phyloP scores from a whole-genome alignment of 1,284 basidiomycete species.

The Puccinia polysora region DNA sequence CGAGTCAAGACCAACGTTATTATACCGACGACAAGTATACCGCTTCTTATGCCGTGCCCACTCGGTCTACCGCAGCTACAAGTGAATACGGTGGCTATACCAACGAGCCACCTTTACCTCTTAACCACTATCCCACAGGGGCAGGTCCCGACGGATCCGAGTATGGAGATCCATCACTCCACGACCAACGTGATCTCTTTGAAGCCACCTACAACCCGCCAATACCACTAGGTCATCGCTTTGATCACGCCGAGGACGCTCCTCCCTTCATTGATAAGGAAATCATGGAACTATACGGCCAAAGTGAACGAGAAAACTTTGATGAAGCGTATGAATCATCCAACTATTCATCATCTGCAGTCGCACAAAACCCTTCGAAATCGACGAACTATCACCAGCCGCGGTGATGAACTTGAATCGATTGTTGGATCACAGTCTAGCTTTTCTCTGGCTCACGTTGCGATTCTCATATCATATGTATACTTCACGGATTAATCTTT shows the following conservation, averaged over 20 bases:
- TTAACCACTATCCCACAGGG: background rate
- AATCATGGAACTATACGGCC: background rate
- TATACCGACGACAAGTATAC: constrained; percentile 23
- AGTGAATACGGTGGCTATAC: constrained; percentile 17
- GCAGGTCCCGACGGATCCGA: background rate
- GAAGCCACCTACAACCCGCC: background rate
- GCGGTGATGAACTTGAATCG: too few species aligned
- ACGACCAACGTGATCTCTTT: too few species aligned
- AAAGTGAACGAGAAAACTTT: background rate
- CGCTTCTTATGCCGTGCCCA: background rate
- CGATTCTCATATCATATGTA: too few species aligned
- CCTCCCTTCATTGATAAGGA: background rate
- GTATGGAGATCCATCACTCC: background rate
- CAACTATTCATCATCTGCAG: too few species aligned
- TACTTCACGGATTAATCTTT: too few species aligned
- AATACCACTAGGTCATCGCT: background rate
- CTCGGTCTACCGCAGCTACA: background rate
- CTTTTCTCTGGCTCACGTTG: too few species aligned
- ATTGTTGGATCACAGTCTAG: too few species aligned
- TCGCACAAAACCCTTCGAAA: constrained; percentile 2
- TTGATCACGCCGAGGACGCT: background rate
- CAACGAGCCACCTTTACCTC: background rate
- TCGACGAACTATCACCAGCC: background rate
- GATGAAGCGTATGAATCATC: background rate
- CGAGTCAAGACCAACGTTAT: constrained; percentile 19